Base-by-base conservation (phyloP, 2,329 filamentous ascomycete genomes). In the Cordyceps fumosorosea region DNA sequence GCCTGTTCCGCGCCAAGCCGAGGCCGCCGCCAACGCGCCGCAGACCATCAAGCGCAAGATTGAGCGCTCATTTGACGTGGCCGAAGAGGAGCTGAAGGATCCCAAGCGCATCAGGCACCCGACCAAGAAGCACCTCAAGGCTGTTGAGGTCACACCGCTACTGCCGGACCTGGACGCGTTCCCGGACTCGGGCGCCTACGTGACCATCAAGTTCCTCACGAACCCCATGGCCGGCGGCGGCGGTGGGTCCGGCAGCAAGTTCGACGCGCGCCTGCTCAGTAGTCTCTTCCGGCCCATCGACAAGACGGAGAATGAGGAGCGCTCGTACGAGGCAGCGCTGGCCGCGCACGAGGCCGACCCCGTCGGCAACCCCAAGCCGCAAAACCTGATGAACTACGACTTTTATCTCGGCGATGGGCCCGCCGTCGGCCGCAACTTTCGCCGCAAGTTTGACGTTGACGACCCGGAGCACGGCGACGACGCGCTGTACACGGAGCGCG, bases 1-100 rank as follows among this genome's bases (percentile, higher is more conserved):
- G 55, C 66, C 68, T 6, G 66, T 66, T 67, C 77, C 79, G 24
- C 76, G 76, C 40, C 85, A 88, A 44, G 84, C 85, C 14, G 79
- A 85, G 65, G 74, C 81, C 11, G 83, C 86, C 66, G 81, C 80
- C 66, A 84, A 86, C 70, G 86, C 83, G 11, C 85, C 83, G 63
- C 87, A 80, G 72, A 86, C 76, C 78, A 90, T 87, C 79, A 84
- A 80, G 79, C 85, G 76, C 76, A 88, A 81, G 82, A 91, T 85
- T 65, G 83, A 86, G 67, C 81, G 82, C 73, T 78, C 81, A 72
- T 88, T 88, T 70, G 78, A 81, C 61, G 71, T 78, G 37, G 82
- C 85, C 4, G 79, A 80, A 65, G 72, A 77, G 47, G 80, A 82
- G 48, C 75, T 86, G 61, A 81, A 81, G 70, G 81, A 85, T 65